These are phyloP conservation scores for Leptodermis oblonga DNA, from an alignment of 257 asterid genomes.

Conservation along the genomic window DNA sequence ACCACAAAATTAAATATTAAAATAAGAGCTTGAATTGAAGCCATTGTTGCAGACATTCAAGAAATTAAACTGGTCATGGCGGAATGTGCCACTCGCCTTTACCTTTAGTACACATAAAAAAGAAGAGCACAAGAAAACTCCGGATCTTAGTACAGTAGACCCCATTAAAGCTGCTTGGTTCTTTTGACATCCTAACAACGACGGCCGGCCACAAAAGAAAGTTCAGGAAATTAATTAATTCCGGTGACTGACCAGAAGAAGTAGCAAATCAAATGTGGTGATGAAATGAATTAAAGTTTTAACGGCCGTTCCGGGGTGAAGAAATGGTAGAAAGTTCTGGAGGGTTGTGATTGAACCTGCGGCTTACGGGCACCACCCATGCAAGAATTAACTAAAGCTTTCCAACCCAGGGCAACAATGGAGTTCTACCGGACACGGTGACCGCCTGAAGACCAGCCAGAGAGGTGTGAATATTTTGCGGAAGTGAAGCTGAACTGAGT, in stretches of 20 bases:
- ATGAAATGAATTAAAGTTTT: background rate
- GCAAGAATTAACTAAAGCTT: slow-evolving; percentile 16
- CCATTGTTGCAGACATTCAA: background rate
- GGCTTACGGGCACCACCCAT: slow-evolving; percentile 15
- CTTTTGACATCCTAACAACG: background rate
- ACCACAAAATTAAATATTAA: background rate
- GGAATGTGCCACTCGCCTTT: slow-evolving; percentile 1
- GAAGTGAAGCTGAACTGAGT: background rate
- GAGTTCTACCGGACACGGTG: background rate
- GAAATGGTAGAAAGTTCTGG: background rate
- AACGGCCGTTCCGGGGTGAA: background rate
- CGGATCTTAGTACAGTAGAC: slow-evolving; percentile 5
- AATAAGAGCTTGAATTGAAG: background rate
- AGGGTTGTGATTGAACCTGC: background rate
- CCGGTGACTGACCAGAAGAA: background rate
- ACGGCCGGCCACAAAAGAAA: background rate
- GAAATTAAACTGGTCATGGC: background rate
- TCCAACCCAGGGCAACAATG: background rate
- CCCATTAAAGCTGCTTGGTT: slow-evolving; percentile 12
- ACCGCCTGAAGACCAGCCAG: no score
- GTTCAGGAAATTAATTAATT: background rate
- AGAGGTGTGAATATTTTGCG: background rate
- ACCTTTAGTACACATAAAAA: slow-evolving; percentile 9
- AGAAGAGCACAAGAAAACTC: slow-evolving; percentile 19
- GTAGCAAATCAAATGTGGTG: background rate